Conservation (phyloP, 2,329 filamentous ascomycete species). For the Ilyonectria robusta region DNA sequence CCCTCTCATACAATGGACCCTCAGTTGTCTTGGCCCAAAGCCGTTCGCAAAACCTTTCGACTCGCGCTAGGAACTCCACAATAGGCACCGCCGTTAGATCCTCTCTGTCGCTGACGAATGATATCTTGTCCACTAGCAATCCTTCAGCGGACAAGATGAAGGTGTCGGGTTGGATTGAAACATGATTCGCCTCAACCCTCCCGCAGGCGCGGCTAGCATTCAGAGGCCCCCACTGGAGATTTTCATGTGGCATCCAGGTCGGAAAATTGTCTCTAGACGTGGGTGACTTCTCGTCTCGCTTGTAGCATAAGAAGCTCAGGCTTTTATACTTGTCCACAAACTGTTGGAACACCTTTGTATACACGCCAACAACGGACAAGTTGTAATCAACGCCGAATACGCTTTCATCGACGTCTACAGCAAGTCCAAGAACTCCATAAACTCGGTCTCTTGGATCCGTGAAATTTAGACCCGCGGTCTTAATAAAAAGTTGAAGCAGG, state of each 20-base stretch:
- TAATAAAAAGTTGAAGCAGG: slow-evolving; percentile 11
- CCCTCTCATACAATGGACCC: not conserved
- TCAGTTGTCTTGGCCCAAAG: not conserved
- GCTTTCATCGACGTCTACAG: not conserved
- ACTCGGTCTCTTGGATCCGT: slow-evolving; percentile 14
- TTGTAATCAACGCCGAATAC: not conserved
- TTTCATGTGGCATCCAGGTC: not conserved
- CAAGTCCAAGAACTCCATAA: slow-evolving; percentile 20
- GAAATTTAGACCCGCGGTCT: not conserved
- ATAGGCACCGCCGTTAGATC: not conserved
- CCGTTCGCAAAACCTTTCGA: not conserved
- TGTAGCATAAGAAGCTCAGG: not conserved
- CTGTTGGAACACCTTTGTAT: slow-evolving; percentile 5
- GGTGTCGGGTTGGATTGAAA: not conserved
- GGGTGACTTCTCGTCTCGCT: not conserved
- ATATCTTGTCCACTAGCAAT: not conserved
- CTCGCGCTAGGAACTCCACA: not conserved
- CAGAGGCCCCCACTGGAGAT: not conserved
- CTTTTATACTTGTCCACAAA: not conserved
- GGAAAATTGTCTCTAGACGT: not conserved
- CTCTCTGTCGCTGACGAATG: not conserved
- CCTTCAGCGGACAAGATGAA: not conserved
- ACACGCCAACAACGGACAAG: not conserved
- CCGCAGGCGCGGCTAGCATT: not conserved
- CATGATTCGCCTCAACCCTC: not conserved